phyloP scores from a whole-genome alignment of 495 filamentous ascomycete species.

The Penicillium parvum region DNA sequence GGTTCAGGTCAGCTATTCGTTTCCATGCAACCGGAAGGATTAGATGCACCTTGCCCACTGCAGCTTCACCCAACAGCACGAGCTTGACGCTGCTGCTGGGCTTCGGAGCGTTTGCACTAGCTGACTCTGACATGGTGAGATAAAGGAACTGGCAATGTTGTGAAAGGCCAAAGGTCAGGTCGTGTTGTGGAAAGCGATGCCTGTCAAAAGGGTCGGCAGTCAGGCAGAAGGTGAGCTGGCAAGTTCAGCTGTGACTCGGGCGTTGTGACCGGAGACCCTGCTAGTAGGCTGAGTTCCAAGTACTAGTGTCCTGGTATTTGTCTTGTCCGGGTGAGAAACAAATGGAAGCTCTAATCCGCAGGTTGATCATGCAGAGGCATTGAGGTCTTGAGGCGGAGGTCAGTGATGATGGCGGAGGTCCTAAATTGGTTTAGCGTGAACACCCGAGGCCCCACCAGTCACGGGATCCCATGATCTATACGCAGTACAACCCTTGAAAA shows the following conservation, averaged over 20 bases:
- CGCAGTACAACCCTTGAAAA: too few species aligned
- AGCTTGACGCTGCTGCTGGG: conserved; percentile 99
- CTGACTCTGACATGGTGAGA: conserved; percentile 40
- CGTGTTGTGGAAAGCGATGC: conserved; percentile 28
- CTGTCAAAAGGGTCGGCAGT: conserved; percentile 24
- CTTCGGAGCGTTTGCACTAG: conserved; percentile 65
- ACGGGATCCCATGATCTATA: conserved; percentile 22
- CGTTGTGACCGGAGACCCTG: conserved; percentile 5
- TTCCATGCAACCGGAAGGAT: conserved; percentile 4
- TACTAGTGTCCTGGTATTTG: conserved; percentile 3
- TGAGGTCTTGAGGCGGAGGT: conserved; percentile 26
- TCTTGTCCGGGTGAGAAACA: conserved; percentile 11
- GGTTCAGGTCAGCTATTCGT: conserved; percentile 16
- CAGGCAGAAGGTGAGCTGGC: conserved; percentile 25
- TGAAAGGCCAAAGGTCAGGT: conserved; percentile 25
- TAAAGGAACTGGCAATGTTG: not conserved
- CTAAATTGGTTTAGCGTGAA: conserved; percentile 27
- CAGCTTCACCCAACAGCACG: conserved; percentile 92
- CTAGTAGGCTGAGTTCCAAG: too few species aligned
- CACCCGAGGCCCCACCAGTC: conserved; percentile 16
- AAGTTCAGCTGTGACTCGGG: conserved; percentile 21
- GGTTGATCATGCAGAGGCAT: conserved; percentile 11
- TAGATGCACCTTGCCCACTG: conserved; percentile 85
- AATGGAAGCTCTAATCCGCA: conserved; percentile 7
- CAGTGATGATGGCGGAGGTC: conserved; percentile 25